These are phyloP conservation scores for Acacia pycnantha DNA, from an alignment of 331 rosid genomes.

Conservation along the genomic window DNA sequence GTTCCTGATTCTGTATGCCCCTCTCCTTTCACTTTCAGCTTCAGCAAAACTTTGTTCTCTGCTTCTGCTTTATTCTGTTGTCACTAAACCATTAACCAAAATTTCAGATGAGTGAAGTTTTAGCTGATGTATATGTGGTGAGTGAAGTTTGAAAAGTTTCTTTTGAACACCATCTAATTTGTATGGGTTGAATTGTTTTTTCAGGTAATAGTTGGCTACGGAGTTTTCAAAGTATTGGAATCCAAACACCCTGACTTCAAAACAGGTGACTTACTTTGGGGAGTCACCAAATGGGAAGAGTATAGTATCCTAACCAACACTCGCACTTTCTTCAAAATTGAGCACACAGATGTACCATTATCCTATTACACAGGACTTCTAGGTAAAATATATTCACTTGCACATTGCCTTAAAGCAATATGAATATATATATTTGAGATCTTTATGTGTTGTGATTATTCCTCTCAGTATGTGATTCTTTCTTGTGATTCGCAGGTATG, in stretches of 20 bases:
- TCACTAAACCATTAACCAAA: neutral
- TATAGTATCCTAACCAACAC: constrained; percentile 37
- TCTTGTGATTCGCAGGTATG: constrained; percentile 31
- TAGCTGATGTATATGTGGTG: neutral
- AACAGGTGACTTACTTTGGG: constrained; percentile 42
- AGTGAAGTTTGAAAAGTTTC: neutral
- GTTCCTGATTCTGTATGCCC: constrained; percentile 40
- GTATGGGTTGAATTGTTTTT: neutral
- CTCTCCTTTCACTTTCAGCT: neutral
- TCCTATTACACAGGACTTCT: constrained; percentile 47
- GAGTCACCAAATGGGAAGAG: constrained; percentile 52
- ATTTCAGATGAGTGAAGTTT: neutral
- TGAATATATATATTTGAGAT: neutral
- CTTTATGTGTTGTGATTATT: neutral
- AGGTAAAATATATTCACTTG: constrained; percentile 12
- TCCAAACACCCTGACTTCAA: constrained; percentile 38
- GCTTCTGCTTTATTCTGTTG: neutral
- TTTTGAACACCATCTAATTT: neutral
- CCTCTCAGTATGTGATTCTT: neutral
- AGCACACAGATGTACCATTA: constrained; percentile 43
- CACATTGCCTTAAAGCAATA: neutral
- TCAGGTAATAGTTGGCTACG: constrained; percentile 43
- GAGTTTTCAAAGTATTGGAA: constrained; percentile 48
- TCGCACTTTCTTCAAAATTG: constrained; percentile 39
- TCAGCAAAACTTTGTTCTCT: neutral